Percentiles rank a stretch among this genome's conserved stretches.
phyloP scores from a whole-genome alignment of 768 basidiomycete species.

The Lactarius deliciosus region DNA sequence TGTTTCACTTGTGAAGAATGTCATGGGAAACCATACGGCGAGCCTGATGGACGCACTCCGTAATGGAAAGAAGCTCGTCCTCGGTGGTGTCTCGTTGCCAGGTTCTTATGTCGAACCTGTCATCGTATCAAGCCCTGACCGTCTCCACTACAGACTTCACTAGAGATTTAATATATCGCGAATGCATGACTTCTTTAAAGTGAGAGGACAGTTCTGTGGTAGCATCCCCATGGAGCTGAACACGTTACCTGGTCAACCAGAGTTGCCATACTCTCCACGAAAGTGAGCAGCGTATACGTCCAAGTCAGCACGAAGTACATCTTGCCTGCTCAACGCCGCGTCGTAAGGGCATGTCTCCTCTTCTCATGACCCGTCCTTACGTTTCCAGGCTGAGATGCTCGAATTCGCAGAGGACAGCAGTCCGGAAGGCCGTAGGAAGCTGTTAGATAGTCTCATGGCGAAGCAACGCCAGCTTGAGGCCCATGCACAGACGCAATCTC shows the following conservation, averaged over 20 bases:
- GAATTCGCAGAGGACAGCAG: slow-evolving; percentile 7
- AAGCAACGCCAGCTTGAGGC: slow-evolving; percentile 11
- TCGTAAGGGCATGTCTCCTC: not conserved
- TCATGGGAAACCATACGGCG: not conserved
- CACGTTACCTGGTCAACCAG: slow-evolving; percentile 6
- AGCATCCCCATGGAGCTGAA: not conserved
- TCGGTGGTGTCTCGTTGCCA: slow-evolving; percentile 7
- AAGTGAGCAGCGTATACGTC: slow-evolving; percentile 5
- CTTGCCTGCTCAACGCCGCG: slow-evolving; percentile 1
- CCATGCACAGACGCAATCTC: slow-evolving; percentile 1
- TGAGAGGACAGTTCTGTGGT: not conserved
- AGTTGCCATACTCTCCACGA: slow-evolving; percentile 6
- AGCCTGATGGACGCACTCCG: not conserved
- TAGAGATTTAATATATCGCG: slow-evolving; percentile 2
- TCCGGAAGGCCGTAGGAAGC: slow-evolving; percentile 3
- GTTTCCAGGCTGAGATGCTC: slow-evolving; percentile 2
- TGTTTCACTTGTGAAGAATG: slow-evolving; percentile 5
- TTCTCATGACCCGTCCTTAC: not conserved
- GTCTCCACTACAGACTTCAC: not conserved
- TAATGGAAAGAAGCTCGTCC: slow-evolving; percentile 2
- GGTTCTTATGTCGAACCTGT: not conserved
- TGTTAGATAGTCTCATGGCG: slow-evolving; percentile 4
- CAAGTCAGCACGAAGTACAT: slow-evolving; percentile 7
- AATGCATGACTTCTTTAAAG: slow-evolving; percentile 12
- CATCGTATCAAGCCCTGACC: not conserved